These are phyloP conservation scores for Crithidia acanthocephali DNA, from an alignment of 208 protist genomes.

Conservation along the genomic window DNA sequence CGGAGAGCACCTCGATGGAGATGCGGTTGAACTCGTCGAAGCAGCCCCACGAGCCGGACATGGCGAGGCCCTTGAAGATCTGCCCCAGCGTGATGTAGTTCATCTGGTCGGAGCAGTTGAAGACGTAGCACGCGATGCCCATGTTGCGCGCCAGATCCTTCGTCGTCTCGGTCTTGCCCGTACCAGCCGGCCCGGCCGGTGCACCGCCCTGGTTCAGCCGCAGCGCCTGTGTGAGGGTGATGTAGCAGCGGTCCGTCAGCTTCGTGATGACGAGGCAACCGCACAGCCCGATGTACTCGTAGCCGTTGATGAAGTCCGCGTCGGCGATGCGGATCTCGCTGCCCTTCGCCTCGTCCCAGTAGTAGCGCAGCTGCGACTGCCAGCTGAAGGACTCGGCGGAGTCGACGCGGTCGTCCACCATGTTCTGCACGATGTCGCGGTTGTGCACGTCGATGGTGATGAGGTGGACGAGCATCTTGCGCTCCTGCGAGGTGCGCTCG, in stretches of 20 bases:
- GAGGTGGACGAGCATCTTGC: slow-evolving; percentile 98
- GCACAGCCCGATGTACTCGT: slow-evolving; percentile 98
- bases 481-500: slow-evolving; percentile 91
- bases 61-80: slow-evolving; percentile 97
- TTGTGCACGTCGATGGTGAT: slow-evolving; percentile 99
- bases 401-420: slow-evolving; percentile 96
- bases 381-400: slow-evolving; percentile 95
- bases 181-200: slow-evolving; percentile 93
- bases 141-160: slow-evolving; percentile 95
- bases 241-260: slow-evolving; percentile 99
- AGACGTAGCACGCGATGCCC: slow-evolving; percentile 95
- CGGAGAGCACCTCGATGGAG: slow-evolving; percentile 97
- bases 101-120: slow-evolving; percentile 99
- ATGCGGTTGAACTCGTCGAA: slow-evolving; percentile 98
- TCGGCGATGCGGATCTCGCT: slow-evolving; percentile 97
- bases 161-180: slow-evolving; percentile 96
- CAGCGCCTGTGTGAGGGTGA: slow-evolving; percentile 96
- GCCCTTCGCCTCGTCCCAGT: slow-evolving; percentile 95
- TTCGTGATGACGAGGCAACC: slow-evolving; percentile 99
- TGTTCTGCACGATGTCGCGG: slow-evolving; percentile 93
- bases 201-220: slow-evolving; percentile 93
- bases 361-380: slow-evolving; percentile 98
- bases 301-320: slow-evolving; percentile 97
- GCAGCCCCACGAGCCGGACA: slow-evolving; percentile 97
- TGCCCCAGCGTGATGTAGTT: slow-evolving; percentile 97